Percentiles rank a stretch among this genome's conserved stretches.
phyloP scores from a whole-genome alignment of 2,329 filamentous ascomycete genomes.

The Phoma sp. region DNA sequence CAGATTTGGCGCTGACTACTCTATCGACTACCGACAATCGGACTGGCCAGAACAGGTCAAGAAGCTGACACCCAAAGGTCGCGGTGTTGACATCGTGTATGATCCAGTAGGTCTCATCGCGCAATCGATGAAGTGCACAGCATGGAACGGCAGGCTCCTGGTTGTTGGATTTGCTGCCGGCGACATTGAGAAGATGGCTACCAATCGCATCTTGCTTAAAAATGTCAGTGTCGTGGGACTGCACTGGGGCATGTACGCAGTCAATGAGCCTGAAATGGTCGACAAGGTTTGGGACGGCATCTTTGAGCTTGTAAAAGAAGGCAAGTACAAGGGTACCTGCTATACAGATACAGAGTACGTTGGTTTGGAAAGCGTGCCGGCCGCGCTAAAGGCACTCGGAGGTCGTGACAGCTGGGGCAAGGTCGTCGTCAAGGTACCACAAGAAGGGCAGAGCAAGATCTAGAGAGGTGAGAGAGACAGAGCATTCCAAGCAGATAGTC shows the following conservation, averaged over 20 bases:
- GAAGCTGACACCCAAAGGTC: slow-evolving; percentile 73
- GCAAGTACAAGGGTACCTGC: slow-evolving; percentile 81
- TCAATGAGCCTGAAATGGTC: slow-evolving; percentile 73
- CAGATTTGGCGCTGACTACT: slow-evolving; percentile 83
- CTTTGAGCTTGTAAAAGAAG: slow-evolving; percentile 74
- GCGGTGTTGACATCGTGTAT: slow-evolving; percentile 89
- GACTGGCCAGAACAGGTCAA: slow-evolving; percentile 73
- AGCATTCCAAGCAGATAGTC: no score
- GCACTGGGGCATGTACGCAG: slow-evolving; percentile 87
- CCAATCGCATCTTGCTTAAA: slow-evolving; percentile 92
- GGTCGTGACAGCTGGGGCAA: slow-evolving; percentile 92
- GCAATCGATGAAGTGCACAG: slow-evolving; percentile 84
- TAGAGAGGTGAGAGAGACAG: slow-evolving; percentile 12
- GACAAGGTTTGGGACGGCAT: slow-evolving; percentile 81
- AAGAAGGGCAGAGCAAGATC: slow-evolving; percentile 53
- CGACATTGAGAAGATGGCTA: slow-evolving; percentile 85
- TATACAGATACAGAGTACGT: slow-evolving; percentile 83
- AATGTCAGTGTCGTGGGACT: slow-evolving; percentile 89
- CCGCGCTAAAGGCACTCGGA: slow-evolving; percentile 77
- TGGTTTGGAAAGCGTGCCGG: slow-evolving; percentile 78
- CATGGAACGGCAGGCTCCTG: slow-evolving; percentile 88
- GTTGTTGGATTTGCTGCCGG: slow-evolving; percentile 90
- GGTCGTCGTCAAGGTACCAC: slow-evolving; percentile 85
- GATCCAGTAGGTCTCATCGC: slow-evolving; percentile 93
- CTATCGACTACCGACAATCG: slow-evolving; percentile 73